A percentile compares a stretch with the other conserved stretches of the same genome.
Evolutionary conservation across 202 grass and related monocot species (phyloP).

Genomic region (Tripidium arundinaceum): DNA sequence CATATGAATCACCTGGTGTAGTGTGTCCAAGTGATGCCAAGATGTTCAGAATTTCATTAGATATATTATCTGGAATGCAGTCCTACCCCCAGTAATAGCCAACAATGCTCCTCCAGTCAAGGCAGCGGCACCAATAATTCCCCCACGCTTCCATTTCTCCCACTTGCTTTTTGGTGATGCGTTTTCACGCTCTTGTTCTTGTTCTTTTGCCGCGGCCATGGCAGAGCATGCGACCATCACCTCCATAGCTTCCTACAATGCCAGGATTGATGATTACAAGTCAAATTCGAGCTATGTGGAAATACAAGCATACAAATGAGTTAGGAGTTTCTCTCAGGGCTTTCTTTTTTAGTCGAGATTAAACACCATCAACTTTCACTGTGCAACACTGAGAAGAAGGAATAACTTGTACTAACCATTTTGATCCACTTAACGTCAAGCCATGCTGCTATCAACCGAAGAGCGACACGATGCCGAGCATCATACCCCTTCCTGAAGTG

Average conservation of each 20-base stretch:
- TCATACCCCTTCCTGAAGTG: too few relatives aligned
- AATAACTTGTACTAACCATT: too few relatives aligned
- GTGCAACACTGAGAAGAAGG: too few relatives aligned
- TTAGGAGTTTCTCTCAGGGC: neutral
- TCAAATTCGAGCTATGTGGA: neutral
- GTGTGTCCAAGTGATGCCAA: neutral
- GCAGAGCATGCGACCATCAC: conserved; percentile 94
- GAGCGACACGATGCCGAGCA: too few relatives aligned
- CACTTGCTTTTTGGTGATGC: conserved; percentile 65
- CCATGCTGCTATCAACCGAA: too few relatives aligned
- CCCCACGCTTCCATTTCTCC: conserved; percentile 88
- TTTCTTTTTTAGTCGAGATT: neutral
- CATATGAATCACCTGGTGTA: conserved; percentile 12
- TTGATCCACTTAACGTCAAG: too few relatives aligned
- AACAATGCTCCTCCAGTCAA: conserved; percentile 85
- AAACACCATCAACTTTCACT: too few relatives aligned
- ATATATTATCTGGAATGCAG: neutral
- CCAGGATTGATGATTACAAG: conserved; percentile 12
- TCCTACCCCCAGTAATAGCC: conserved; percentile 83
- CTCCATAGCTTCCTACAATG: conserved; percentile 79
- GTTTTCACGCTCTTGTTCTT: conserved; percentile 55
- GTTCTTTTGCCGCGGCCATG: conserved; percentile 89
- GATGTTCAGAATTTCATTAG: neutral
- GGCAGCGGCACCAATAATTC: conserved; percentile 90
- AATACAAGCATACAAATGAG: neutral